Conservation (phyloP, 352 stramenopile genomes). For the Globisporangium perplexum region DNA sequence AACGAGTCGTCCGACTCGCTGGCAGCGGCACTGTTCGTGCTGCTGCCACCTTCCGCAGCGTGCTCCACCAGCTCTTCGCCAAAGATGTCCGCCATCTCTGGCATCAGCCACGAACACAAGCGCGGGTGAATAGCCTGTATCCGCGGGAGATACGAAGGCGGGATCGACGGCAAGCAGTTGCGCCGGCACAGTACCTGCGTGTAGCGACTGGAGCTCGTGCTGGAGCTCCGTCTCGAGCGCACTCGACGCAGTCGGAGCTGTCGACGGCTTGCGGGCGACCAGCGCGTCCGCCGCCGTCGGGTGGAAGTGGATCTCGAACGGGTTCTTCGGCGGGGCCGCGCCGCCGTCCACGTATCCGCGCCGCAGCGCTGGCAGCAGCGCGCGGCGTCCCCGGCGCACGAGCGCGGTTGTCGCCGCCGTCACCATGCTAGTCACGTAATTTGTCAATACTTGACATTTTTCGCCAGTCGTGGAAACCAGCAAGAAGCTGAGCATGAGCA, state of each 20-base stretch:
- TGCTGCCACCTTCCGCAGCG: conserved; percentile 8
- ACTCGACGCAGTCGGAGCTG: background rate
- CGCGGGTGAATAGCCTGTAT: background rate
- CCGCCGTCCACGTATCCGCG: background rate
- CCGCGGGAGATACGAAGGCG: background rate
- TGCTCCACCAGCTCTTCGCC: conserved; percentile 38
- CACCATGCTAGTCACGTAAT: no score
- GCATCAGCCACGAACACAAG: background rate
- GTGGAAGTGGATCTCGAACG: conserved; percentile 53
- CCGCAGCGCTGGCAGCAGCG: background rate
- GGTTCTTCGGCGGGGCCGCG: conserved; percentile 15
- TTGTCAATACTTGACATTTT: no score
- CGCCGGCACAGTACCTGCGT: conserved; percentile 19
- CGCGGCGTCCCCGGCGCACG: no score
- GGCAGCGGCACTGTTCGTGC: background rate
- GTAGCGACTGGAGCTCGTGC: conserved; percentile 39
- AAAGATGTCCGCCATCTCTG: conserved; percentile 52
- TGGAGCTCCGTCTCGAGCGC: conserved; percentile 13
- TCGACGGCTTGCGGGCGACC: background rate
- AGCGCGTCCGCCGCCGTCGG: conserved; percentile 10
- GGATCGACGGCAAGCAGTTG: no score
- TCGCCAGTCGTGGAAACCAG: background rate
- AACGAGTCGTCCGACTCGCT: background rate
- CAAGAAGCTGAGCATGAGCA: background rate
- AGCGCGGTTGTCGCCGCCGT: no score